These are phyloP conservation scores for Epipyxis sp. DNA, from an alignment of 108 stramenopile genomes.

Conservation along the genomic window DNA sequence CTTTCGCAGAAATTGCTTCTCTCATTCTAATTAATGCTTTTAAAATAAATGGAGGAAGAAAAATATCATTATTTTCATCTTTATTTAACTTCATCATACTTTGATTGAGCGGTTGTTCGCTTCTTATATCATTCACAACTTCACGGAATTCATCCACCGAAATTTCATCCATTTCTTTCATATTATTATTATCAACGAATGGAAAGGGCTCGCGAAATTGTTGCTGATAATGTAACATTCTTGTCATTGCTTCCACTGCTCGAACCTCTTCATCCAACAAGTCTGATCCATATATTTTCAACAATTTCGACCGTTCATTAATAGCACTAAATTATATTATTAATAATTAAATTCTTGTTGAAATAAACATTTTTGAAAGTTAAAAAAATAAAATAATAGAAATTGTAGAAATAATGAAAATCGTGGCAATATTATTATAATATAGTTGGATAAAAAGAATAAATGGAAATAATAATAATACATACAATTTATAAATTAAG, in stretches of 20 bases:
- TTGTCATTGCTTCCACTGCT: neutral
- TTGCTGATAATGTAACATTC: neutral
- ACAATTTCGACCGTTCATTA: neutral
- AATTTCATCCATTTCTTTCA: slow-evolving; percentile 1
- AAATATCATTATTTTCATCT: slow-evolving; percentile 9
- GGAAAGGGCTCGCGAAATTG: neutral
- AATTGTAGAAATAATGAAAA: no score
- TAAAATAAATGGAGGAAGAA: slow-evolving; percentile 18
- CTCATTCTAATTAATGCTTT: neutral
- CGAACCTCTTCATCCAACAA: neutral
- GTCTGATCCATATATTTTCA: neutral
- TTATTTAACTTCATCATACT: neutral
- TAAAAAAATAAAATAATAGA: no score
- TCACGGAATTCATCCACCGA: neutral
- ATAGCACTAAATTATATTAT: neutral
- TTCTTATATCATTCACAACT: neutral
- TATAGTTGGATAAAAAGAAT: no score
- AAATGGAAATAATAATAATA: no score
- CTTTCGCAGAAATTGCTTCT: neutral
- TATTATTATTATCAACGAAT: neutral
- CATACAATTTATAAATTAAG: no score
- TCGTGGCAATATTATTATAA: no score
- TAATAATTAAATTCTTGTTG: no score
- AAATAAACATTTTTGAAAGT: no score
- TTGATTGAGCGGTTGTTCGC: neutral